Base-by-base conservation (phyloP, 306 rosid species). In the Cyamopsis tetragonoloba region DNA sequence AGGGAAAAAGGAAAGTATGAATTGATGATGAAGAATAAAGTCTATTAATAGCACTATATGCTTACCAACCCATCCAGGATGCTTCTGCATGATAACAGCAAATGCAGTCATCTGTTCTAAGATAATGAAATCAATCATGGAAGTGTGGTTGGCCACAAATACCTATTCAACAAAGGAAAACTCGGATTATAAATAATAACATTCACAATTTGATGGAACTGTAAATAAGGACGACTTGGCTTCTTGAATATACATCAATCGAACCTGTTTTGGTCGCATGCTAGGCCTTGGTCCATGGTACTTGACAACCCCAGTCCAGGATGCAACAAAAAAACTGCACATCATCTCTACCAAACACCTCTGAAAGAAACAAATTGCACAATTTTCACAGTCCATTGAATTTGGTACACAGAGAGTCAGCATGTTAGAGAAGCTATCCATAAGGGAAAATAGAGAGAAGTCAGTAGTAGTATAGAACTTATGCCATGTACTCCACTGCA, bases 281-380 rank as follows among this genome's bases (percentile, higher is more conserved):
- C 95, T 80, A 63, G 96, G 96, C 67, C 85, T 80, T 60, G 96
- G 96, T 2, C 96, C 96, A 61, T 89, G 96, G 82, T 89, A 89
- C 75, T 78, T 90, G 70, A 90, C 95, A 77, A 90, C 95, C 66
- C 96, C 95, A 69, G 96, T 90, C 96, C 96, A 90, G 34, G 96
- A 90, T 44, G 96, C 88, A 76, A 87, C 96, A 82, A 90, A 90
- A 85, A 90, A 83, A 79, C 91, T 72, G 78, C 96, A 90, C 27
- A 90, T 87, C 73, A 90, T 78, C 88, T 87, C 96, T 84, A 87
- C 96, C 86, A 90, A 80, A 34, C 41, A 66, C 82, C 96, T 85
- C 96, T 89, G 76, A 39, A 79, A 26, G 66, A 74, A 74, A 80
- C 2, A 5, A 14, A 57, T 57, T 6, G 53, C 69, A 50, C 17